Evolutionary conservation across 371 early-diverging fungal species (phyloP).

Genomic region (Rhizomucor pusillus): DNA sequence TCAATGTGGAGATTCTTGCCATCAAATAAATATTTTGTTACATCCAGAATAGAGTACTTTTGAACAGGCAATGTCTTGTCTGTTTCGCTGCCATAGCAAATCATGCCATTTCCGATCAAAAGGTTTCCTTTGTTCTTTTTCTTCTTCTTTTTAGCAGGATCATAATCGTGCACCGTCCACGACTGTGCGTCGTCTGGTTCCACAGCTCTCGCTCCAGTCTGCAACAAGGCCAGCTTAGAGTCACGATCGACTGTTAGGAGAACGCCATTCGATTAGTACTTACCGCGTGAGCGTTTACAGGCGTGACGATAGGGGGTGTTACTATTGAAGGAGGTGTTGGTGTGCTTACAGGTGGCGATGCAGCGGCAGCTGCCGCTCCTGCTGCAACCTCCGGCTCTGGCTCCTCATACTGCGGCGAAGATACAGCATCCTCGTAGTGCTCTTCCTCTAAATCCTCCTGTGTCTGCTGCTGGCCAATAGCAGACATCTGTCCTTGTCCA

Average conservation of each 20-base stretch:
- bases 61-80: slow-evolving; percentile 66
- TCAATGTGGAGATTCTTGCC: slow-evolving; percentile 60
- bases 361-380: slow-evolving; percentile 7
- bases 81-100: slow-evolving; percentile 67
- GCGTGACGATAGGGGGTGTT: slow-evolving; percentile 14
- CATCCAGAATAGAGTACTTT: slow-evolving; percentile 57
- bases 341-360: slow-evolving; percentile 12
- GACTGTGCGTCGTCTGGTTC: slow-evolving; percentile 31
- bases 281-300: slow-evolving; percentile 25
- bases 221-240: neutral
- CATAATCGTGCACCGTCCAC: slow-evolving; percentile 44
- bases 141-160: slow-evolving; percentile 61
- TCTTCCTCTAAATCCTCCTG: slow-evolving; percentile 10
- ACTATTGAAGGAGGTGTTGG: slow-evolving; percentile 3
- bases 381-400: slow-evolving; percentile 16
- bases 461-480: neutral
- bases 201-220: neutral
- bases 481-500: slow-evolving; percentile 4
- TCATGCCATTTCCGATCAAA: slow-evolving; percentile 57
- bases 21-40: slow-evolving; percentile 51
- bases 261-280: neutral
- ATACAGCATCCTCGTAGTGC: neutral
- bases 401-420: slow-evolving; percentile 3
- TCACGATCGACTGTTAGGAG: neutral
- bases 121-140: slow-evolving; percentile 67